Conservation (phyloP, 805 yeast species). For the Alloascoidea hylecoeti region DNA sequence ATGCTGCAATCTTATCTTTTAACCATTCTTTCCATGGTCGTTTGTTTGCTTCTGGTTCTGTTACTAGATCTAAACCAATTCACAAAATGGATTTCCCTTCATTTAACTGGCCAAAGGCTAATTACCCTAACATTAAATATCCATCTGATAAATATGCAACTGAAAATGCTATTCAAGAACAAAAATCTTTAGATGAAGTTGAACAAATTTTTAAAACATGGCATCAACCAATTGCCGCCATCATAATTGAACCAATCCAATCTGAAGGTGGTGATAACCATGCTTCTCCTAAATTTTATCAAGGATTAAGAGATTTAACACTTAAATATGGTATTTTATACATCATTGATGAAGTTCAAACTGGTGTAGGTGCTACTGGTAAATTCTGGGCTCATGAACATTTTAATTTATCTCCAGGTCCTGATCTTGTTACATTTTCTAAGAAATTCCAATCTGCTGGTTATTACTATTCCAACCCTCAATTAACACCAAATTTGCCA, state of each 20-base stretch:
- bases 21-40: constrained; percentile 91
- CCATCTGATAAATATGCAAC: constrained; percentile 59
- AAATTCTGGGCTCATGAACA: constrained; percentile 82
- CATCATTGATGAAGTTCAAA: constrained; percentile 81
- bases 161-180: constrained; percentile 81
- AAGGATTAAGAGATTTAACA: constrained; percentile 67
- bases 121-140: constrained; percentile 72
- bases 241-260: constrained; percentile 83
- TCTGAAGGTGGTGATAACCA: constrained; percentile 91
- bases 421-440: constrained; percentile 78
- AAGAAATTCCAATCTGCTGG: constrained; percentile 88
- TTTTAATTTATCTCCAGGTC: constrained; percentile 59
- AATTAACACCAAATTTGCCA: constrained; percentile 56
- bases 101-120: constrained; percentile 94
- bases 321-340: constrained; percentile 53
- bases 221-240: constrained; percentile 74
- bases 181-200: constrained; percentile 62
- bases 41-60: constrained; percentile 79
- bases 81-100: constrained; percentile 91
- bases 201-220: constrained; percentile 57
- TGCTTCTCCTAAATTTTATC: constrained; percentile 66
- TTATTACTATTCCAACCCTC: constrained; percentile 65
- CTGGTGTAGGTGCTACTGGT: constrained; percentile 86
- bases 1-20: constrained; percentile 74
- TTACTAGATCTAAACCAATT: constrained; percentile 88